Evolutionary conservation across 805 yeast genomes (phyloP), one percentile per base, ranked within the genome.

Genomic region (Yarrowia sp.): DNA sequence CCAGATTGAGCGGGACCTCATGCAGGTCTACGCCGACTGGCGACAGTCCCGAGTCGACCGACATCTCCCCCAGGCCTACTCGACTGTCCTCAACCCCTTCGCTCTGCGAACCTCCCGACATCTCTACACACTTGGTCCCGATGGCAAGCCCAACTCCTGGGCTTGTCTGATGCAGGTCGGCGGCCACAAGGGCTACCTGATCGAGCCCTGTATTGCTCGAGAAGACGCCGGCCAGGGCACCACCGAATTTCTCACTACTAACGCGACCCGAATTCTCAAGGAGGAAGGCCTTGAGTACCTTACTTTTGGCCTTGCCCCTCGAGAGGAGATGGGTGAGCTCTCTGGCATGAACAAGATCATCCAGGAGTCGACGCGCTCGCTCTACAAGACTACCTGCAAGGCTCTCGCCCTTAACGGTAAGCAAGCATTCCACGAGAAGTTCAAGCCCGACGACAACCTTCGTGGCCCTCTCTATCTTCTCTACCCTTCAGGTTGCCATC

Each of bases 131-230:
- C 46, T 54, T 36, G 61, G 46, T 16, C 46, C 32, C 46, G 46
- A 54, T 24, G 61, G 61, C 44, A 54, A 54, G 61, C 61, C 61
- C 61, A 54, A 54, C 61, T 54, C 61, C 12, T 54, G 61, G 61
- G 61, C 61, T 4, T 54, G 61, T 19, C 61, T 54, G 46, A 54
- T 54, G 46, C 61, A 36, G 26, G 61, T 54, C 33, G 61, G 61
- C 26, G 46, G 46, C 46, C 44, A 40, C 33, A 54, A 54, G 33
- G 61, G 61, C 44, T 54, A 54, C 11, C 61, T 54, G 41, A 54
- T 54, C 46, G 61, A 54, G 61, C 61, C 61, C 4, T 54, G 61
- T n/a, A 54, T 54, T 14, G 61, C 61, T 35, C 46, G 44, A 19
- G 61, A 54, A n/a, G 61, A 54, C 46, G 61, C 61, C 44, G 46